Percentiles rank a stretch among this genome's conserved stretches.
phyloP scores from a whole-genome alignment of 306 rosid genomes.

The Malus asiatica region DNA sequence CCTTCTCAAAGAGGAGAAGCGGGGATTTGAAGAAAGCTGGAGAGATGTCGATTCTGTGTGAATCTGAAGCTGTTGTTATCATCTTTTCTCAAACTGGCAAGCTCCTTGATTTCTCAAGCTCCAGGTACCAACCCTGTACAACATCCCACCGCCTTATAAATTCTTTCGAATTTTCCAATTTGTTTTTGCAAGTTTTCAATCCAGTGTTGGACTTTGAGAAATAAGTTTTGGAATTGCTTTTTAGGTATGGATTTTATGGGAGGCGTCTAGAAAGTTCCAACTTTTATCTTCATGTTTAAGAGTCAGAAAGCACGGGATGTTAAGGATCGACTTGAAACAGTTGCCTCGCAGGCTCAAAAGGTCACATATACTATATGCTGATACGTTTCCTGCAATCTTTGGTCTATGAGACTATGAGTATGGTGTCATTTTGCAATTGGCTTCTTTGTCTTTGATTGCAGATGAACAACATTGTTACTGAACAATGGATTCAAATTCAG shows the following conservation, averaged over 20 bases:
- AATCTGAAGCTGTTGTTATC: too few species aligned
- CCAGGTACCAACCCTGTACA: too few species aligned
- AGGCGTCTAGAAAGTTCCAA: neutral
- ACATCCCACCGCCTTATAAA: too few species aligned
- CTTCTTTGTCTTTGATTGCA: slow-evolving; percentile 30
- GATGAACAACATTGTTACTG: slow-evolving; percentile 67
- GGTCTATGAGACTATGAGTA: neutral
- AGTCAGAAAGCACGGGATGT: slow-evolving; percentile 52
- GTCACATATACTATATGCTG: neutral
- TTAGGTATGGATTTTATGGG: neutral
- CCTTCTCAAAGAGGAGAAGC: too few species aligned
- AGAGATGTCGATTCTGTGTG: too few species aligned
- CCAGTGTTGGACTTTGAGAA: slow-evolving; percentile 31
- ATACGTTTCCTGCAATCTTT: neutral
- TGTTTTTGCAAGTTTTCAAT: neutral
- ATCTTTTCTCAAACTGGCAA: too few species aligned
- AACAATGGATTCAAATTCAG: slow-evolving; percentile 88
- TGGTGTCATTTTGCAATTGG: neutral
- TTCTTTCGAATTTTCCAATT: neutral
- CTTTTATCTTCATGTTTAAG: slow-evolving; percentile 19
- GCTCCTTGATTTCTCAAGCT: too few species aligned
- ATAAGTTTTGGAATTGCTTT: too few species aligned
- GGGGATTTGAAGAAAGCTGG: too few species aligned
- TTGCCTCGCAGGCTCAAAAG: slow-evolving; percentile 35
- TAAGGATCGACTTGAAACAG: slow-evolving; percentile 37